Conservation (phyloP, 1,139 yeast species). For the Scheffersomyces illinoinensis region DNA sequence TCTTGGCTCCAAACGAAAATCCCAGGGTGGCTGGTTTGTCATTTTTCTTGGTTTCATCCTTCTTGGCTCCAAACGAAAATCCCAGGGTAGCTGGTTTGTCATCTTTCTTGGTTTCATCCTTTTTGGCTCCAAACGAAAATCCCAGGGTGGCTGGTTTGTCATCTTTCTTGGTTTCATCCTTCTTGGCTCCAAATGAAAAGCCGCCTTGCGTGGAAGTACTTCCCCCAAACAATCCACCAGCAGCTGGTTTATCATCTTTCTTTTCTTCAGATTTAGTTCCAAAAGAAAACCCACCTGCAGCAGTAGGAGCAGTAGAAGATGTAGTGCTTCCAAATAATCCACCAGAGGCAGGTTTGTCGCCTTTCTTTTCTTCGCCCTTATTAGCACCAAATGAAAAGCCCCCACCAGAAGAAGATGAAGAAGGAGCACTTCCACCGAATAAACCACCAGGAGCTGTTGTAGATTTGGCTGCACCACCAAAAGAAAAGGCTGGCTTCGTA, state of each 20-base stretch:
- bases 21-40: slow-evolving; percentile 16
- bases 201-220: slow-evolving; percentile 11
- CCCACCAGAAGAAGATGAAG: neutral
- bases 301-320: slow-evolving; percentile 11
- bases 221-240: slow-evolving; percentile 10
- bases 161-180: slow-evolving; percentile 11
- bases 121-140: slow-evolving; percentile 25
- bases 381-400: slow-evolving; percentile 10
- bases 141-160: slow-evolving; percentile 16
- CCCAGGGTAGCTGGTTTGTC: slow-evolving; percentile 11
- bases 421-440: slow-evolving; percentile 4
- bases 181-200: slow-evolving; percentile 17
- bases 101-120: no score
- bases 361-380: slow-evolving; percentile 12
- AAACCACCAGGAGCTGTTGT: slow-evolving; percentile 4
- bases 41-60: no score
- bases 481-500: neutral
- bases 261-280: slow-evolving; percentile 19
- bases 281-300: slow-evolving; percentile 20
- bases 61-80: slow-evolving; percentile 12
- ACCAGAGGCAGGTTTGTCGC: slow-evolving; percentile 13
- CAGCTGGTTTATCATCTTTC: slow-evolving; percentile 16
- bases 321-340: slow-evolving; percentile 11
- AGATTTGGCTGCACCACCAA: neutral
- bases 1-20: slow-evolving; percentile 25